phyloP scores from a whole-genome alignment of 192 early-diverging fungal species.

The Backusella liffmaniae region DNA sequence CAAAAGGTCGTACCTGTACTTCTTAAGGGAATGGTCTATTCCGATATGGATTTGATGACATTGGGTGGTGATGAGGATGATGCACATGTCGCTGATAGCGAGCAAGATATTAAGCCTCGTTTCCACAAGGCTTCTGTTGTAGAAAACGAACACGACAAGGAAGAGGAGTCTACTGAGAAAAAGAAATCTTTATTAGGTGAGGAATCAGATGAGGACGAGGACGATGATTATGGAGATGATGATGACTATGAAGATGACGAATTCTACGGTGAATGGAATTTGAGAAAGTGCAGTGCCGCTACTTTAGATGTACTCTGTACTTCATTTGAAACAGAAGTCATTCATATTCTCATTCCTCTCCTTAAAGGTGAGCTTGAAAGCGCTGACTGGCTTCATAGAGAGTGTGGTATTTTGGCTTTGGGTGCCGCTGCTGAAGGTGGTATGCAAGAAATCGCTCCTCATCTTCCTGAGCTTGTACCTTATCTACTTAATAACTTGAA shows the following conservation, averaged over 20 bases:
- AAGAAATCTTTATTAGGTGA: constrained; percentile 6
- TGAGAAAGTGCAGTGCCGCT: constrained; percentile 97
- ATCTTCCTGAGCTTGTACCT: constrained; percentile 85
- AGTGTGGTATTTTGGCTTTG: constrained; percentile 94
- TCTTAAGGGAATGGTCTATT: constrained; percentile 95
- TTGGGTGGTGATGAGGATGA: constrained; percentile 84
- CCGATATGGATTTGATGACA: constrained; percentile 83
- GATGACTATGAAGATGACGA: constrained; percentile 85
- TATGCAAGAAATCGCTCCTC: constrained; percentile 83
- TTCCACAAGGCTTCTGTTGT: constrained; percentile 85
- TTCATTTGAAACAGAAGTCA: constrained; percentile 81
- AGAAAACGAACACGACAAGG: constrained; percentile 42
- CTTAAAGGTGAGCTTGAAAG: constrained; percentile 81
- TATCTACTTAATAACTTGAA: constrained; percentile 79
- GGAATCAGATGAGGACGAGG: constrained; percentile 57
- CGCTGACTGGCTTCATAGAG: constrained; percentile 87
- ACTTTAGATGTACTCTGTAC: constrained; percentile 93
- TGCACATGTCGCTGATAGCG: constrained; percentile 81
- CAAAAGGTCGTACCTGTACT: constrained; percentile 87
- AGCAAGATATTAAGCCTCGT: constrained; percentile 94
- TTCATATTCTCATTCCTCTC: constrained; percentile 82
- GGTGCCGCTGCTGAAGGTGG: constrained; percentile 98
- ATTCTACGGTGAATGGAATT: constrained; percentile 90
- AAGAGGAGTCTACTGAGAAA: constrained; percentile 8
- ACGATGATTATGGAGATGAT: constrained; percentile 83